These are phyloP conservation scores for Yamadazyma aaseri DNA, from an alignment of 1,139 yeast species.

Conservation along the genomic window DNA sequence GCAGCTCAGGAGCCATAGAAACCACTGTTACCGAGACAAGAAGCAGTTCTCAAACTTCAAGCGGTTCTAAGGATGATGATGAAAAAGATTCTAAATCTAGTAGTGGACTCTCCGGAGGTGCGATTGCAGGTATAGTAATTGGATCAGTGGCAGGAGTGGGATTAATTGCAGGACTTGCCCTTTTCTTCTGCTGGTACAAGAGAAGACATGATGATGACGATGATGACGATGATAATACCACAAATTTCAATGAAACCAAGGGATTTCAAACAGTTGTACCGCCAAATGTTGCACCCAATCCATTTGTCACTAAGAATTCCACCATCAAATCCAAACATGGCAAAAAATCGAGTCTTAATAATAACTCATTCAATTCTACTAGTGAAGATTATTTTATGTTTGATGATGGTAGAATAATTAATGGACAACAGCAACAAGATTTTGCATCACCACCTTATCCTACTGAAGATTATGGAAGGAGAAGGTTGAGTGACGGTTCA, in stretches of 20 bases:
- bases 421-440: slow-evolving; percentile 7
- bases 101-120: slow-evolving; percentile 52
- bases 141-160: slow-evolving; percentile 58
- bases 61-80: slow-evolving; percentile 7
- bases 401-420: slow-evolving; percentile 16
- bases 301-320: slow-evolving; percentile 19
- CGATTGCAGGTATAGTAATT: slow-evolving; percentile 71
- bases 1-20: slow-evolving; percentile 14
- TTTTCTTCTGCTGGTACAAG: slow-evolving; percentile 46
- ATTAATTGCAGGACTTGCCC: slow-evolving; percentile 32
- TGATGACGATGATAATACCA: slow-evolving; percentile 36
- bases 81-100: slow-evolving; percentile 5
- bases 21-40: slow-evolving; percentile 24
- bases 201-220: slow-evolving; percentile 32
- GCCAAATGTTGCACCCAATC: slow-evolving; percentile 24
- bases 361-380: slow-evolving; percentile 26
- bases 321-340: slow-evolving; percentile 17
- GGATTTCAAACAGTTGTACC: slow-evolving; percentile 29
- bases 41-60: slow-evolving; percentile 13
- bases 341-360: slow-evolving; percentile 18
- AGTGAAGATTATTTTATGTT: slow-evolving; percentile 25
- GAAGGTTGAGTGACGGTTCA: slow-evolving; percentile 68
- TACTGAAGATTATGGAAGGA: slow-evolving; percentile 39
- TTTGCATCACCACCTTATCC: slow-evolving; percentile 17
- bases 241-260: slow-evolving; percentile 14